Base-by-base conservation (phyloP, 192 early-diverging fungal species). In the Glomus cerebriforme region DNA sequence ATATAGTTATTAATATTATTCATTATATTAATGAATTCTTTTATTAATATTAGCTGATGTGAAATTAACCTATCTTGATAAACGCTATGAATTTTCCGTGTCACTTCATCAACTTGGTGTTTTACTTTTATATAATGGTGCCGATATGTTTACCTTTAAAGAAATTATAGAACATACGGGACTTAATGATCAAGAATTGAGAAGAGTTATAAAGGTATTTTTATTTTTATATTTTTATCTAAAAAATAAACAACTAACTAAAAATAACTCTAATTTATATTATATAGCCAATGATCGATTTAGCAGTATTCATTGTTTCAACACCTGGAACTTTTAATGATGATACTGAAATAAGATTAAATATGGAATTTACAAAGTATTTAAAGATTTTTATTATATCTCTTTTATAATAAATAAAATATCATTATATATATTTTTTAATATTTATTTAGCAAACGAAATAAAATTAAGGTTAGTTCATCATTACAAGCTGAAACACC, bases 81-180 rank as follows among this genome's bases (percentile, higher is more conserved):
- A 91, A 81, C 86, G 89, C 15, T 96, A 96, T 79, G 95, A 96
- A 77, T 79, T 95, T 26, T 91, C 90, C 26, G 78, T 95, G 10
- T 89, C 93, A 1, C 77, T 95, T 31, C 86, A 92, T 45, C 95
- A 96, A 79, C 83, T 93, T 60, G 88, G 85, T 0, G 81, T 94
- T 12, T 76, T 96, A 35, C 81, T 92, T 9, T 82, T 90, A 1
- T 95, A 94, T 77, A 96, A 96, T 80, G 70, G 77, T 8, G 83
- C 80, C 2, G 78, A 83, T 19, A 72, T 79, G 0, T 80, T 89
- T 35, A 85, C 77, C 0, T 35, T 93, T 31, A 49, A 83, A 22
- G 92, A 93, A 35, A 85, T 96, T 49, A 59, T 70, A 24, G 84
- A 84, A 17, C 87, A 86, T n/a, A 89, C 89, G 0, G 85, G 88